A percentile compares a stretch with the other conserved stretches of the same genome.
Conservation (phyloP, 2,329 filamentous ascomycete species). For the Fusarium marasasianum region DNA sequence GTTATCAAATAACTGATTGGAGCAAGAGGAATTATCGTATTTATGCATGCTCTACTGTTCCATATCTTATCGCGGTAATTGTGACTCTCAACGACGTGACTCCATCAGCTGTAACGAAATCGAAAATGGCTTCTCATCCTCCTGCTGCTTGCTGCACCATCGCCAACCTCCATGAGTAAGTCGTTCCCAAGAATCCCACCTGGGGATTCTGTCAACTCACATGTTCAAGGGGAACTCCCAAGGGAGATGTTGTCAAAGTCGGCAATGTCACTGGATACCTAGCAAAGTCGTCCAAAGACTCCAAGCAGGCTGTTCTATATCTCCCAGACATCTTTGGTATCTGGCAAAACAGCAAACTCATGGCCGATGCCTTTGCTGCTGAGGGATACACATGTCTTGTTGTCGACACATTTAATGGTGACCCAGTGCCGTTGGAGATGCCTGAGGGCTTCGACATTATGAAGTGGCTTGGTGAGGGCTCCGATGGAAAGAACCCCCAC, state of each 20-base stretch:
- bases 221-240: neutral
- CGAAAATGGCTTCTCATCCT: slow-evolving; percentile 15
- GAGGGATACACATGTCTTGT: slow-evolving; percentile 48
- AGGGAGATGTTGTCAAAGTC: neutral
- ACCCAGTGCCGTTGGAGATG: slow-evolving; percentile 57
- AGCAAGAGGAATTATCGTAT: neutral
- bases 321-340: slow-evolving; percentile 60
- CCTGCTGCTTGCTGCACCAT: slow-evolving; percentile 18
- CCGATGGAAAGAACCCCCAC: slow-evolving; percentile 56
- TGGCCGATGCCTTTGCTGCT: slow-evolving; percentile 50
- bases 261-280: neutral
- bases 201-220: too few species aligned
- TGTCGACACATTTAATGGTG: slow-evolving; percentile 48
- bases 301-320: slow-evolving; percentile 53
- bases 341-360: slow-evolving; percentile 53
- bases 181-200: too few species aligned
- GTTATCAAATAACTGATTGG: neutral
- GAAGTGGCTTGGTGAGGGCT: slow-evolving; percentile 50
- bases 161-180: slow-evolving; percentile 19
- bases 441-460: slow-evolving; percentile 41
- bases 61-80: neutral
- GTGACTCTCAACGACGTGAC: neutral
- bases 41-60: neutral
- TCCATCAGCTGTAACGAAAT: neutral
- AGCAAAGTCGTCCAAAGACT: neutral